Conservation (phyloP, 805 yeast genomes). For the Wickerhamomyces silvicola region DNA sequence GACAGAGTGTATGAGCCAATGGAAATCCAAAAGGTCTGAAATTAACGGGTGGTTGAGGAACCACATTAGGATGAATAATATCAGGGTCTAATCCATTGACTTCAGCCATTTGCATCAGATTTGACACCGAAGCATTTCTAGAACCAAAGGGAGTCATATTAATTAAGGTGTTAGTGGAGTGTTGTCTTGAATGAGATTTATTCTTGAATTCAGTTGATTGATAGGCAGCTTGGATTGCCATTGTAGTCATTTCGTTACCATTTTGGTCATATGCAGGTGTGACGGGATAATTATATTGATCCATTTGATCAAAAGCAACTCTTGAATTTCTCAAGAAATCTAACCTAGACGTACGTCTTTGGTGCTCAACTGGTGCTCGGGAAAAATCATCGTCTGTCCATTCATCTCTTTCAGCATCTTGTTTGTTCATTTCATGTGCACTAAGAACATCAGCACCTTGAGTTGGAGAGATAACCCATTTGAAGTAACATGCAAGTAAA, state of each 20-base stretch:
- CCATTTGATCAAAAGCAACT: conserved; percentile 22
- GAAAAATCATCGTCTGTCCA: conserved; percentile 71
- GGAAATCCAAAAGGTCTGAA: conserved; percentile 86
- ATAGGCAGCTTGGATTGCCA: conserved; percentile 56
- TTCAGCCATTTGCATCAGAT: conserved; percentile 16
- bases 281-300: conserved; percentile 9
- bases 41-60: conserved; percentile 86
- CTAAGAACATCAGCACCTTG: conserved; percentile 75
- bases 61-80: conserved; percentile 66
- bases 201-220: conserved; percentile 8
- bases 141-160: conserved; percentile 17
- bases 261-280: conserved; percentile 9
- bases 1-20: conserved; percentile 62
- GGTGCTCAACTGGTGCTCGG: conserved; percentile 47
- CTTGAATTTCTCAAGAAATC: conserved; percentile 32
- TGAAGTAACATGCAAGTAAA: conserved; percentile 79
- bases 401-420: conserved; percentile 65
- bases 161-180: conserved; percentile 7
- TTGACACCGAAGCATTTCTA: conserved; percentile 19
- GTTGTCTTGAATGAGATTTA: conserved; percentile 6
- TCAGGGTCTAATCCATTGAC: conserved; percentile 49
- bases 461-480: conserved; percentile 69
- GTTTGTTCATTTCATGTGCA: conserved; percentile 52
- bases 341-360: conserved; percentile 21
- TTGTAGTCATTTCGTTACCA: conserved; percentile 39